phyloP scores from a whole-genome alignment of 495 filamentous ascomycete species.

The Hypomontagnella monticulosa region DNA sequence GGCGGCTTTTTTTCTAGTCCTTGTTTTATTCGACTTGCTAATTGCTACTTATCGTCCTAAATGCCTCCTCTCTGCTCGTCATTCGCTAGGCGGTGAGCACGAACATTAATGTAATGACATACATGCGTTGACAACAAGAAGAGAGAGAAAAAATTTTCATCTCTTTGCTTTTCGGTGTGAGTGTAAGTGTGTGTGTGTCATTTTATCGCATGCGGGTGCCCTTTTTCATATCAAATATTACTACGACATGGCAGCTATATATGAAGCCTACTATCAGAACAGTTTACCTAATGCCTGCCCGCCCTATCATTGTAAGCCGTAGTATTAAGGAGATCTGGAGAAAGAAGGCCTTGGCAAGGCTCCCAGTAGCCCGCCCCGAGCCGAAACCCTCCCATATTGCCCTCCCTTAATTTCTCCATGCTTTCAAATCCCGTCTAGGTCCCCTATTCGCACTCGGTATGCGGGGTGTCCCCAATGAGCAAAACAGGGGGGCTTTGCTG shows the following conservation, averaged over 20 bases:
- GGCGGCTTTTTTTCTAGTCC: conserved; percentile 14
- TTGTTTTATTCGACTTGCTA: conserved; percentile 1
- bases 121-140: not conserved
- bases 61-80: conserved; percentile 2
- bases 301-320: conserved; percentile 19
- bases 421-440: conserved; percentile 7
- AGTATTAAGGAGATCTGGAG: conserved; percentile 19
- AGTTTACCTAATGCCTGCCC: conserved; percentile 18
- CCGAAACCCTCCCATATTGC: conserved; percentile 24
- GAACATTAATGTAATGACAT: conserved; percentile 14
- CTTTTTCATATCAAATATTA: conserved; percentile 38
- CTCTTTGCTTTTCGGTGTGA: not conserved
- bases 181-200: too few relatives aligned
- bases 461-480: conserved; percentile 38
- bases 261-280: conserved; percentile 6
- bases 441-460: conserved; percentile 21
- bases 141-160: conserved; percentile 9
- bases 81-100: conserved; percentile 27
- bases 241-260: conserved; percentile 18
- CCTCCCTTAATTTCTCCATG: conserved; percentile 39
- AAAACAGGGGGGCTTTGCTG: conserved; percentile 18
- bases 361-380: conserved; percentile 36
- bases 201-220: conserved; percentile 23
- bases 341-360: conserved; percentile 34
- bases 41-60: conserved; percentile 2